Base-by-base conservation (phyloP, 2,329 filamentous ascomycete species). In the Paecilomyces fulvus region DNA sequence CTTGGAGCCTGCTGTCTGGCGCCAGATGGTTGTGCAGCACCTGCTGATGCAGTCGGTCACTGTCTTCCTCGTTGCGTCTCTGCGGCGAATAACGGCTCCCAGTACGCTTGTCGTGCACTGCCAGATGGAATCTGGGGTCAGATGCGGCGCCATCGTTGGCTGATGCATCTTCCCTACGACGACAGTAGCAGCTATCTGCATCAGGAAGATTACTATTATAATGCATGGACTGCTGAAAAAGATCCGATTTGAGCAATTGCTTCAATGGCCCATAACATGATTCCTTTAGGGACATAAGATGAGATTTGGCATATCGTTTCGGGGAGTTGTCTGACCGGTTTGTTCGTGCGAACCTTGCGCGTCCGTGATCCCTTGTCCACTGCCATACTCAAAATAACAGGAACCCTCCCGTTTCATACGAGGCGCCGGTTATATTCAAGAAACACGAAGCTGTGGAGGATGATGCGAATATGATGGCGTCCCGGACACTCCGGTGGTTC, bases 1-100 rank as follows among this genome's bases (percentile, higher is more conserved):
- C 60, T 59, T 64, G 62, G 58, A 55, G 53, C 51, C 28, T 30
- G 49, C 55, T 64, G 57, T 63, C 58, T 64, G 61, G 62, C 52
- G 62, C 62, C 62, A 64, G 60, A 55, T 62, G 56, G 61, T 61
- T 43, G 25, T 59, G 55, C 49, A 58, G 50, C n/a, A 46, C 30
- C 25, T 28, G 23, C 33, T 14, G 52, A 37, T 53, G 52, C 52
- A 53, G 23, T 33, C 30, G 2, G 20, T 49, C 25, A n/a, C 48
- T 28, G 48, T 49, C 20, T 49, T 28, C 21, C 25, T 49, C 48
- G 14, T n/a, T 25, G 25, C 48, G 48, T 49, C 21, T 49, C 48
- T 14, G 25, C 48, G 21, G 14, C 48, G 48, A 49, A 49, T 49
- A 23, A 30, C 23, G 25, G 14, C 6, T 14, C 17, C 12, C 25